Base-by-base conservation (phyloP, 495 filamentous ascomycete species). In the Penicillium taxi region DNA sequence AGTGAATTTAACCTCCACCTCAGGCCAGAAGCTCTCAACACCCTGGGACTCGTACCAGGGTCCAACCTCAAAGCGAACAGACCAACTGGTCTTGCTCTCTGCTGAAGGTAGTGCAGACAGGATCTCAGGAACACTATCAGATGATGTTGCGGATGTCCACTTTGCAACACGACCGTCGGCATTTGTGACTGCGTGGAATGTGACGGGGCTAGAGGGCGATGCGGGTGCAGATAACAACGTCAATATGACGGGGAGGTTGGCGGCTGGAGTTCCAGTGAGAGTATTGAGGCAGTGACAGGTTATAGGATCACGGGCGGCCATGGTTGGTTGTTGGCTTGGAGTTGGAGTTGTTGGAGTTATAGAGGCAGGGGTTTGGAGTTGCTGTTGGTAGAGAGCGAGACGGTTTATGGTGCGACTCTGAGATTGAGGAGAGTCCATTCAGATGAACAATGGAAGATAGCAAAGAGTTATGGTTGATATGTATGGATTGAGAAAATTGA, bases 1-100 rank as follows among this genome's bases (percentile, higher is more conserved):
- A 28, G 74, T 75, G 58, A 98, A 95, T 35, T 77, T 77, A 26
- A 98, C 74, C 58, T 81, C 78, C n/a, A 96, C 87, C 63, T 89
- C 83, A 16, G 86, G 86, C 58, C 86, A 96, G 56, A 98, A 96
- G 3, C 86, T 87, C 39, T 82, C 73, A 37, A 78, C 74, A 0
- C 64, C 75, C 42, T 75, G 64, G 9, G 60, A 68, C 41, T 82
- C 84, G 53, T 79, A 94, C 66, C 91, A 94, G 12, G 56, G 63
- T 21, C 73, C 83, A 8, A 81, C 84, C 42, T 86, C 81, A 59
- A 96, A 94, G 18, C 71, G 70, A 44, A 94, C 67, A 25, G 73
- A 77, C 82, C 84, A 94, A 35, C 71, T 57, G 42, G 69, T 74
- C 49, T 65, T 64, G 35, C 59, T 64, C 12, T 66, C 59, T 6